A percentile compares a stretch with the other conserved stretches of the same genome.
These are phyloP conservation scores for Rubroboletus satanas DNA, from an alignment of 768 basidiomycete genomes.

Conservation along the genomic window DNA sequence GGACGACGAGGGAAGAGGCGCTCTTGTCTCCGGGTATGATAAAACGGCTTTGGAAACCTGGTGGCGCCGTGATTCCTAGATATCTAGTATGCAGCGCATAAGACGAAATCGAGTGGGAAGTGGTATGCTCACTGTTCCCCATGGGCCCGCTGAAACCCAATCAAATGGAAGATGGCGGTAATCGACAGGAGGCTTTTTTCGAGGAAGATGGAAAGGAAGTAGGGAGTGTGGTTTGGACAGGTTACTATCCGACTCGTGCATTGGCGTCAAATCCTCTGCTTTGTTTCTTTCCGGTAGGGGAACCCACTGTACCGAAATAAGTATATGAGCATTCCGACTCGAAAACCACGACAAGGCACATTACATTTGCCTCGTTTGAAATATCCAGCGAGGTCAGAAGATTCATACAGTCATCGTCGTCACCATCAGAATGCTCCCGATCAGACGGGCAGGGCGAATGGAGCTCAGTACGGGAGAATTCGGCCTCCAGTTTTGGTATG, in stretches of 20 bases:
- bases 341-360: background rate
- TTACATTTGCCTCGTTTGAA: constrained; percentile 30
- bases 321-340: background rate
- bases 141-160: constrained; percentile 12
- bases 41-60: constrained; percentile 22
- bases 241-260: background rate
- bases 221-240: background rate
- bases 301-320: constrained; percentile 21
- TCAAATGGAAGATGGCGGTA: constrained; percentile 16
- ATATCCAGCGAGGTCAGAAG: constrained; percentile 28
- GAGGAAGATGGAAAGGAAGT: constrained; percentile 11
- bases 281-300: constrained; percentile 26
- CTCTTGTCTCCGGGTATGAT: constrained; percentile 22
- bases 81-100: constrained; percentile 7
- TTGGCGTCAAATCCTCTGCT: constrained; percentile 31
- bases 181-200: constrained; percentile 18
- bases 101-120: background rate
- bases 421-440: background rate
- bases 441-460: constrained; percentile 2
- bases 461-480: background rate
- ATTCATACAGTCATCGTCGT: constrained; percentile 24
- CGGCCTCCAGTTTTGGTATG: constrained; percentile 3
- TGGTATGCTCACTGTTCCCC: constrained; percentile 21
- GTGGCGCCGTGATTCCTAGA: constrained; percentile 10
- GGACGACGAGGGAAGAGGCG: constrained; percentile 15